phyloP scores from a whole-genome alignment of 140 eudicot genomes.

The Eryngium alpinum region DNA sequence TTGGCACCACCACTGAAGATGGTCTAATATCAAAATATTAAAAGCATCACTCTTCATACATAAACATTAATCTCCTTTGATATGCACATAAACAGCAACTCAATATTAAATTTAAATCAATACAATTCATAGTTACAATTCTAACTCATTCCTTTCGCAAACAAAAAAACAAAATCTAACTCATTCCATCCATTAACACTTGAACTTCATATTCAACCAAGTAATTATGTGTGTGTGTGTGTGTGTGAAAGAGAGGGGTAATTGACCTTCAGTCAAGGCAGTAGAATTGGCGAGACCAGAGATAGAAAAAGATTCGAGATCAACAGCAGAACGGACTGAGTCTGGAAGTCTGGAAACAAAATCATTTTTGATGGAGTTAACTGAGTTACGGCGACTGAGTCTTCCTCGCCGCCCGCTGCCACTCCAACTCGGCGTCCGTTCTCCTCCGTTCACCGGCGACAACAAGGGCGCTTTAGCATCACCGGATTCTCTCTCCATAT shows the following conservation, averaged over 20 bases:
- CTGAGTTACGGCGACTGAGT: conserved; percentile 58
- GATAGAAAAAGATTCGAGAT: conserved; percentile 40
- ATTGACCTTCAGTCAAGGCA: conserved; percentile 24
- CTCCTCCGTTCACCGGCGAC: conserved; percentile 10
- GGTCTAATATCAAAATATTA: too few relatives aligned
- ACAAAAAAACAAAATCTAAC: too few relatives aligned
- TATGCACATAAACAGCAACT: too few relatives aligned
- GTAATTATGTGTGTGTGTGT: background rate
- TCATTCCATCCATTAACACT: too few relatives aligned
- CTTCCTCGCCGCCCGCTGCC: conserved; percentile 36
- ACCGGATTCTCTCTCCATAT: conserved; percentile 17
- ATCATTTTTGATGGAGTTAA: conserved; percentile 53
- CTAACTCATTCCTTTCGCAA: too few relatives aligned
- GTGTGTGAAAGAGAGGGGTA: background rate
- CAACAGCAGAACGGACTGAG: conserved; percentile 52
- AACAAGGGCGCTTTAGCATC: conserved; percentile 43
- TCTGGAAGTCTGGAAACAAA: conserved; percentile 64
- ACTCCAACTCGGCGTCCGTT: conserved; percentile 15
- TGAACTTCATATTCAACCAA: background rate
- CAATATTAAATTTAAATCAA: too few relatives aligned
- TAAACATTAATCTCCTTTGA: too few relatives aligned
- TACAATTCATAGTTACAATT: too few relatives aligned
- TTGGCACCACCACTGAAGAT: too few relatives aligned
- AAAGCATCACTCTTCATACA: too few relatives aligned
- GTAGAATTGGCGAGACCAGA: conserved; percentile 32